These are phyloP conservation scores for Aspergillus leporis DNA, from an alignment of 495 filamentous ascomycete species.

Conservation along the genomic window DNA sequence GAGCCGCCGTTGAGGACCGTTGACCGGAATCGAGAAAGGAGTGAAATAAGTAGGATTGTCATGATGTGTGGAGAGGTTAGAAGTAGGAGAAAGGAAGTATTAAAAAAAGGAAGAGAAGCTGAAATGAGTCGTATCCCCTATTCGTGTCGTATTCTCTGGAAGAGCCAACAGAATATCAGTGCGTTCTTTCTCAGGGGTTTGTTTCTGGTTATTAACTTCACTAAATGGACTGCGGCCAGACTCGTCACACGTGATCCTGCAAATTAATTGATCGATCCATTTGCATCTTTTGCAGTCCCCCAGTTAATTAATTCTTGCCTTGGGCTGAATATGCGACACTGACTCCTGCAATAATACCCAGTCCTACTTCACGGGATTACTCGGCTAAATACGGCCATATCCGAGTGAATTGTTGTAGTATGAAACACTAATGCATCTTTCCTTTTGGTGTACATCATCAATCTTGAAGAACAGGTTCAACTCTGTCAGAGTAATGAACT, in stretches of 20 bases:
- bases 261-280: not conserved
- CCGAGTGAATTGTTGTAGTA: not conserved
- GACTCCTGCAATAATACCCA: not conserved
- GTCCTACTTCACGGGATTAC: not conserved
- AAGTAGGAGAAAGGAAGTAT: not conserved
- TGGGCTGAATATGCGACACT: not conserved
- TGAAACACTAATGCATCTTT: not conserved
- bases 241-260: not conserved
- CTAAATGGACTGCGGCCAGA: not conserved
- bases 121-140: not conserved
- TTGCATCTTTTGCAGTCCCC: not conserved
- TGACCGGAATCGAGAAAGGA: constrained; percentile 1
- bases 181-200: not conserved
- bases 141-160: not conserved
- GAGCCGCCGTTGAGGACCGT: not conserved
- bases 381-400: not conserved
- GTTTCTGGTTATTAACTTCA: not conserved
- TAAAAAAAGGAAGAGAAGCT: too few species aligned
- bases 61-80: not conserved
- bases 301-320: not conserved
- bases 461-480: too few species aligned
- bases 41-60: not conserved
- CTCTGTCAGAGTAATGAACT: too few species aligned
- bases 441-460: not conserved
- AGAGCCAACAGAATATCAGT: not conserved